Evolutionary conservation across 495 filamentous ascomycete species (phyloP).

Genomic region (Lasiosphaeris hirsuta): DNA sequence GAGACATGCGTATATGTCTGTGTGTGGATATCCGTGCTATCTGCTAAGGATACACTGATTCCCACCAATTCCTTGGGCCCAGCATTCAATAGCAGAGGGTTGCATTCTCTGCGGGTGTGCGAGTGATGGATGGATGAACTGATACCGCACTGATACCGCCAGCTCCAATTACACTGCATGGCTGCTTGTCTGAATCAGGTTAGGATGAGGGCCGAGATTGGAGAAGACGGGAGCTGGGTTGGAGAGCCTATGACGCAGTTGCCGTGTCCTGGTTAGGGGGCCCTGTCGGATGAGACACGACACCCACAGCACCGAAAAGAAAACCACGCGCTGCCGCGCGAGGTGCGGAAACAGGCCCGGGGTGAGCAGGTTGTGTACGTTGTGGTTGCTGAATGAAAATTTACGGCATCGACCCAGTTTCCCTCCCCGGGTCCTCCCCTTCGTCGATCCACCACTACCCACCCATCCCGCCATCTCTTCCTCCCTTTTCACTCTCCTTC

Average conservation of each 20-base stretch:
- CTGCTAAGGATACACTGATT: no score
- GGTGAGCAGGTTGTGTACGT: no score
- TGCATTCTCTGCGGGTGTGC: no score
- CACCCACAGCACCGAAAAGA: not conserved
- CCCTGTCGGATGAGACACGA: slow-evolving; percentile 1
- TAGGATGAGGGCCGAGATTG: not conserved
- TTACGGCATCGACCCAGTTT: slow-evolving; percentile 3
- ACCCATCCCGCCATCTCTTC: not conserved
- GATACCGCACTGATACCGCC: no score
- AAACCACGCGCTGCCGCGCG: not conserved
- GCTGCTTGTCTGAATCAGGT: no score
- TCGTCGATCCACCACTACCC: no score
- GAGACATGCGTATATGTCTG: no score
- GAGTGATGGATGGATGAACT: no score
- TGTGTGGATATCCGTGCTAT: no score
- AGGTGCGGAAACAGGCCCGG: not conserved
- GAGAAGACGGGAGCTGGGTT: not conserved
- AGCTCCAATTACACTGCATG: no score
- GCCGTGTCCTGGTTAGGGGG: not conserved
- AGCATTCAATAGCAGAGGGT: no score
- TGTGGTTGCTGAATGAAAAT: not conserved
- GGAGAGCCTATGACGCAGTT: slow-evolving; percentile 6
- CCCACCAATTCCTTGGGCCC: no score
- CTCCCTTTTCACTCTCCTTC: not conserved
- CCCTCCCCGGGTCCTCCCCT: not conserved